phyloP scores from a whole-genome alignment of 352 stramenopile genomes.

The Aphanomyces astaci region DNA sequence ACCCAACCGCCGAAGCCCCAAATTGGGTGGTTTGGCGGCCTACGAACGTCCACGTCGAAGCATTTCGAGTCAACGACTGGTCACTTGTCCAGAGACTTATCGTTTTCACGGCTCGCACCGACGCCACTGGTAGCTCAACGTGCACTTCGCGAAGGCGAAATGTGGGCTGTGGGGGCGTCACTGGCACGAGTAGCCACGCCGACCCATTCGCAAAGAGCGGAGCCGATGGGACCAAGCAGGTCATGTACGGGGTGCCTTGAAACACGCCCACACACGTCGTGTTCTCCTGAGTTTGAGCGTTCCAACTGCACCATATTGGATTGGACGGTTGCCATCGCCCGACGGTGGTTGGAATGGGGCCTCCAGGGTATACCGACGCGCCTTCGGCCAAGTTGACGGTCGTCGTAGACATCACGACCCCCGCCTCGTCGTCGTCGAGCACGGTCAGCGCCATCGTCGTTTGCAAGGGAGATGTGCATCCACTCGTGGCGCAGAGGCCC shows the following conservation, averaged over 20 bases:
- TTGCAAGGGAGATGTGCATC: constrained; percentile 19
- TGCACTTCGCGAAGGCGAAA: background rate
- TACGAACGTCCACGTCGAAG: background rate
- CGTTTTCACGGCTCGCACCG: background rate
- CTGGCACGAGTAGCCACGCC: background rate
- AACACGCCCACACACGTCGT: constrained; percentile 2
- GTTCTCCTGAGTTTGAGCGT: background rate
- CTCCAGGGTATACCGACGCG: constrained; percentile 37
- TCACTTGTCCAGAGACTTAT: constrained; percentile 16
- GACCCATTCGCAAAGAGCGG: constrained; percentile 10
- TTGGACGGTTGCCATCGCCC: background rate
- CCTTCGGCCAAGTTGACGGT: constrained; percentile 43
- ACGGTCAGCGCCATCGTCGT: constrained; percentile 29
- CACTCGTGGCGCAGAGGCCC: background rate
- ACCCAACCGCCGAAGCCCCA: background rate
- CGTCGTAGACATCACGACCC: constrained; percentile 42
- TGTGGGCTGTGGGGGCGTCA: background rate
- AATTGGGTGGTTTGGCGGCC: background rate
- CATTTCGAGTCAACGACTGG: background rate
- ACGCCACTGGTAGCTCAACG: background rate
- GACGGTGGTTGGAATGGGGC: constrained; percentile 21
- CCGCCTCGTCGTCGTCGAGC: constrained; percentile 57
- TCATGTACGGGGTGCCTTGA: background rate
- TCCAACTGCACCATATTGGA: background rate
- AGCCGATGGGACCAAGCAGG: background rate